Conservation (phyloP, 2,329 filamentous ascomycete species). For the Neurospora sp. region DNA sequence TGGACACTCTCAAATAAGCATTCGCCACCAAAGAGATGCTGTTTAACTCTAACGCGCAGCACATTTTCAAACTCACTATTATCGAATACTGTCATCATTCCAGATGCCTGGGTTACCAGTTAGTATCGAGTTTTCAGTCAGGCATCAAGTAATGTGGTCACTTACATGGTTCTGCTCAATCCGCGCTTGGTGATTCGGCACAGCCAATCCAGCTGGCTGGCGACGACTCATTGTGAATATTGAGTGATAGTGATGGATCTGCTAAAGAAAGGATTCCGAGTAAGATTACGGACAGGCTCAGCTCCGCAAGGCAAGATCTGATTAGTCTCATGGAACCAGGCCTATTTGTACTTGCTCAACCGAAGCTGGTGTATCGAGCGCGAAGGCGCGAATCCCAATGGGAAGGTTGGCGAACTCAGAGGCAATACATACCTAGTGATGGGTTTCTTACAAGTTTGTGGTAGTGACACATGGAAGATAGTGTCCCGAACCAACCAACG, state of each 20-base stretch:
- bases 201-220: background rate
- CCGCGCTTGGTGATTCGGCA: background rate
- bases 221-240: background rate
- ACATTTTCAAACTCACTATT: background rate
- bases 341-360: background rate
- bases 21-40: background rate
- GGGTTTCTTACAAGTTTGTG: background rate
- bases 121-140: background rate
- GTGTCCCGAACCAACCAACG: background rate
- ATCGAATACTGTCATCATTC: background rate
- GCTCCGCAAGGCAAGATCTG: background rate
- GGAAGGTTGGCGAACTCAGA: background rate
- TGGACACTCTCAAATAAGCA: background rate
- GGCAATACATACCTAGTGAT: background rate
- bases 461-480: background rate
- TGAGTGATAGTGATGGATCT: background rate
- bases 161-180: background rate
- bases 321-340: background rate
- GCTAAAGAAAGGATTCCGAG: background rate
- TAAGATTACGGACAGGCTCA: background rate
- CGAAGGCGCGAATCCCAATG: background rate
- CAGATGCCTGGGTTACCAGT: background rate
- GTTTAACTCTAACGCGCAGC: too few relatives aligned
- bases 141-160: background rate
- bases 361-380: background rate